Evolutionary conservation across 1,284 basidiomycete genomes (phyloP), one percentile per base, ranked within the genome.

Genomic region (Moesziomyces parantarcticus): DNA sequence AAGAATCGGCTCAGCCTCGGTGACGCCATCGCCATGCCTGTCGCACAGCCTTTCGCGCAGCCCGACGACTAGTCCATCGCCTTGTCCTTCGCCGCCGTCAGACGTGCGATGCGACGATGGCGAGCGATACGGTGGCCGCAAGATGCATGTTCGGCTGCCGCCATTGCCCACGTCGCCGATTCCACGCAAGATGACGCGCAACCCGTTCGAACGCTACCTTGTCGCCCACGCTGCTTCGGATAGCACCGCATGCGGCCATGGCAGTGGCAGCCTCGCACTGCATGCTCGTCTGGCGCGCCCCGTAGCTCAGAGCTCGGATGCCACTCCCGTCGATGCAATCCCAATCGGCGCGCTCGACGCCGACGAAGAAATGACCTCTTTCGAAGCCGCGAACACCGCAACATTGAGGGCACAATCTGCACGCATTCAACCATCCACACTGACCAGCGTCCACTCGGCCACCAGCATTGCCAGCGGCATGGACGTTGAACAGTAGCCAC

Each of bases 151-250:
- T 0, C 59, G 59, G 3, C 50, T 71, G 11, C 58, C 59, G 16
- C 58, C 58, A 1, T 23, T 74, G n/a, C 71, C 71, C 11, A 46
- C 58, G 1, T 74, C 71, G 13, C 71, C 71, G 5, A 74, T 74
- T 22, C 71, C 71, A 41, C 45, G 71, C 21, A 74, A 58, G 45
- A 64, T 74, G 71, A 74, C 71, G 18, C 46, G 71, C 11, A 74
- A 74, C 25, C 71, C 71, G 3, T 74, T 74, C 25, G 65, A 74
- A 39, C 54, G 71, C 32, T 68, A 64, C 36, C 55, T 68, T 41
- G 29, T 46, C 48, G 50, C 49, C 23, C 44, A 50, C 20, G 5
- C n/a, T 29, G 52, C 26, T 3, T 11, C 34, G 13, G 34, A 34
- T 26, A 26, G 26, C 26, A 26, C 6, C 26, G 26, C 26, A 26